A percentile compares a stretch with the other conserved stretches of the same genome.
Evolutionary conservation across 1,284 basidiomycete species (phyloP).

Genomic region (Pulveroboletus sp.): DNA sequence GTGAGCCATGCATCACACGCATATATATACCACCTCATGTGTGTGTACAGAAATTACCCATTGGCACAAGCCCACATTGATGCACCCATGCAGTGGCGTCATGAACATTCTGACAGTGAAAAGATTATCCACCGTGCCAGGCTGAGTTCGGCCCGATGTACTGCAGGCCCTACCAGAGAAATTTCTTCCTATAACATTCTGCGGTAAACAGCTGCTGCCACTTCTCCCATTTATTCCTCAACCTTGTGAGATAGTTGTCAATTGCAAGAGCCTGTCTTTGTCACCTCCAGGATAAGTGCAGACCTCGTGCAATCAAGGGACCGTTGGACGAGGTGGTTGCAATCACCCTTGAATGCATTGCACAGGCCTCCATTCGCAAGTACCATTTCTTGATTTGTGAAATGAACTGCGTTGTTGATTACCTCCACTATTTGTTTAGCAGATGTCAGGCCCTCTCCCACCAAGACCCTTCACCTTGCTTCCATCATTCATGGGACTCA

Average conservation of each 20-base stretch:
- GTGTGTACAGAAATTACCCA: conserved; percentile 65
- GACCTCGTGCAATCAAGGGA: not conserved
- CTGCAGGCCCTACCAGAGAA: too few relatives aligned
- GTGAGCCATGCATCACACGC: conserved; percentile 43
- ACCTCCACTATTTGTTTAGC: too few relatives aligned
- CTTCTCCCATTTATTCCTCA: too few relatives aligned
- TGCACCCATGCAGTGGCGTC: conserved; percentile 42
- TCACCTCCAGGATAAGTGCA: conserved; percentile 21
- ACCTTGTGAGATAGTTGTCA: conserved; percentile 28
- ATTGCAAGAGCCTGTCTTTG: conserved; percentile 36
- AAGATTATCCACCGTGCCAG: too few relatives aligned
- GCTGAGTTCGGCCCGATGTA: too few relatives aligned
- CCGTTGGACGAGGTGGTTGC: conserved; percentile 25
- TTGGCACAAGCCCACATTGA: conserved; percentile 90
- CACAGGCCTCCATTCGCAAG: conserved; percentile 41
- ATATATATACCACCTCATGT: conserved; percentile 3
- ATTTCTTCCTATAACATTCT: too few relatives aligned
- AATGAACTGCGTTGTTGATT: not conserved
- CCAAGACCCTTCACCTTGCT: too few relatives aligned
- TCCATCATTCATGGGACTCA: too few relatives aligned
- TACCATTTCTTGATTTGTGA: conserved; percentile 8
- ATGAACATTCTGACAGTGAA: too few relatives aligned
- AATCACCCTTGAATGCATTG: conserved; percentile 42
- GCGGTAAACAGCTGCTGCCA: too few relatives aligned
- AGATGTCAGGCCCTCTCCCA: too few relatives aligned